phyloP scores from a whole-genome alignment of 2,329 filamentous ascomycete genomes.

The Xylaria polymorpha region DNA sequence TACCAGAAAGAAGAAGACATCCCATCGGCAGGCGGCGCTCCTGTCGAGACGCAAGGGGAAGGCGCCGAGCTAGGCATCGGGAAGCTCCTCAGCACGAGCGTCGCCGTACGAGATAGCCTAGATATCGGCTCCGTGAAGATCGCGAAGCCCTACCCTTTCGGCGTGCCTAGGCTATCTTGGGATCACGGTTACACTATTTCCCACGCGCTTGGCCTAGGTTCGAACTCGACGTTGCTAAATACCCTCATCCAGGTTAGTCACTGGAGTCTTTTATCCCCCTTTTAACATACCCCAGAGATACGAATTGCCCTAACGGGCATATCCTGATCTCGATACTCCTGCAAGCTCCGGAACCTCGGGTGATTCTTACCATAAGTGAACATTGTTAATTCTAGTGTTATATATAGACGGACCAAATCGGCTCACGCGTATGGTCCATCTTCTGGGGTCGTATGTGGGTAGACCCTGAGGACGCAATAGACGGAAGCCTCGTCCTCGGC shows the following conservation, averaged over 20 bases:
- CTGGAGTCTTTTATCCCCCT: background rate
- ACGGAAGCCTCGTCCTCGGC: slow-evolving; percentile 50
- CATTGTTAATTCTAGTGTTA: background rate
- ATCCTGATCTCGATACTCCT: background rate
- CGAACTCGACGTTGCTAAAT: slow-evolving; percentile 36
- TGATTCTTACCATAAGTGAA: background rate
- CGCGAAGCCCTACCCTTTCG: slow-evolving; percentile 22
- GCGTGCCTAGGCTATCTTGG: slow-evolving; percentile 32
- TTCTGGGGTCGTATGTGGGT: slow-evolving; percentile 53
- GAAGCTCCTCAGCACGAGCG: slow-evolving; percentile 27
- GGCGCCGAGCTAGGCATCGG: slow-evolving; percentile 20
- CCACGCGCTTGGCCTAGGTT: slow-evolving; percentile 35
- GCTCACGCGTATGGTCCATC: slow-evolving; percentile 47
- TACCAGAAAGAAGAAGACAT: slow-evolving; percentile 33
- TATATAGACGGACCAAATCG: slow-evolving; percentile 5
- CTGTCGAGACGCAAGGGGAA: slow-evolving; percentile 22
- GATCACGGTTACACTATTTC: slow-evolving; percentile 33
- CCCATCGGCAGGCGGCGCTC: slow-evolving; percentile 29
- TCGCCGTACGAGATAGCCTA: slow-evolving; percentile 16
- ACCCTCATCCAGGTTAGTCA: slow-evolving; percentile 13
- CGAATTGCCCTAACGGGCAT: background rate
- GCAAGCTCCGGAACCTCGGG: too few relatives aligned
- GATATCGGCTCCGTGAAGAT: slow-evolving; percentile 1
- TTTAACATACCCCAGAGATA: background rate
- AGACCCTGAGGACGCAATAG: slow-evolving; percentile 37